These are phyloP conservation scores for Astragalus membranaceus DNA, from an alignment of 306 rosid genomes.

Conservation along the genomic window DNA sequence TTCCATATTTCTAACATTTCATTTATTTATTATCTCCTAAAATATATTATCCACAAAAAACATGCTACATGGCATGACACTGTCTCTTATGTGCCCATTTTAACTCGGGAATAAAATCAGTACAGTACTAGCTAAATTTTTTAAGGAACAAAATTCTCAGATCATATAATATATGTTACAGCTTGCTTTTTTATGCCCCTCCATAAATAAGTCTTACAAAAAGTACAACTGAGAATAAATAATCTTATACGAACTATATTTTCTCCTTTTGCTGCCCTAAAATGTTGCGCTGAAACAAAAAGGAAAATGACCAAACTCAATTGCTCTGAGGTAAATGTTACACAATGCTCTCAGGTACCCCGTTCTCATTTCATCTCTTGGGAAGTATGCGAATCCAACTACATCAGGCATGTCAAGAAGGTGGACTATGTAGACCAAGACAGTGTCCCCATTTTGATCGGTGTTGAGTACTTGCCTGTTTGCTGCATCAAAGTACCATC, in stretches of 20 bases:
- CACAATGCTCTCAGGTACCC: neutral
- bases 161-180: neutral
- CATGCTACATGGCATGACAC: neutral
- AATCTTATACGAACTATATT: neutral
- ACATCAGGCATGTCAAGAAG: slow-evolving; percentile 11
- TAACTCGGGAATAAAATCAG: neutral
- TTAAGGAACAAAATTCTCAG: neutral
- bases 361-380: slow-evolving; percentile 5
- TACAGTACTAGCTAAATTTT: no score
- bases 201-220: neutral
- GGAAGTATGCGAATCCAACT: slow-evolving; percentile 14
- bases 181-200: neutral
- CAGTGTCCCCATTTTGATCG: neutral
- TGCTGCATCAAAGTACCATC: neutral
- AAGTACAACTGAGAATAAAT: neutral
- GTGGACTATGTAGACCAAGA: neutral
- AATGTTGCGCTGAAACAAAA: neutral
- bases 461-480: slow-evolving; percentile 12
- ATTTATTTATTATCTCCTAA: neutral
- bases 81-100: no score
- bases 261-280: neutral
- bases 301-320: neutral
- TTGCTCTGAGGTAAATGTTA: neutral
- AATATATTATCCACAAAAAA: neutral
- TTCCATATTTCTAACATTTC: neutral